These are phyloP conservation scores for Knufia petricola DNA, from an alignment of 2,329 filamentous ascomycete genomes.

Conservation along the genomic window DNA sequence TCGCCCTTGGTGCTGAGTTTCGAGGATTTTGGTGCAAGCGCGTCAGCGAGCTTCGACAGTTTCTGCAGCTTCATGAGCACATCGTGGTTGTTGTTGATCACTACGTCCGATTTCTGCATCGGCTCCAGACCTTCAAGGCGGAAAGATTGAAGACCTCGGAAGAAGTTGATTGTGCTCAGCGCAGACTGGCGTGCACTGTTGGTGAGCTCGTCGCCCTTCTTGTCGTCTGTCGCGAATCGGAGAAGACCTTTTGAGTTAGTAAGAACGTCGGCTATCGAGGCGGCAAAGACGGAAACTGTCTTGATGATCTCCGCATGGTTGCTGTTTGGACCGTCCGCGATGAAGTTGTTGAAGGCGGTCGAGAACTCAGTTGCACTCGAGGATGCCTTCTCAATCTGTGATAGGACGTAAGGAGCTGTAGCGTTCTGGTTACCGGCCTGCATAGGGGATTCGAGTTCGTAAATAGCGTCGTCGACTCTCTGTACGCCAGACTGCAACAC, in stretches of 20 bases:
- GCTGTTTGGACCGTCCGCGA: conserved; percentile 88
- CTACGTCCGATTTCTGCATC: conserved; percentile 88
- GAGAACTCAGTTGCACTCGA: conserved; percentile 94
- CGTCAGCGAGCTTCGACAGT: conserved; percentile 84
- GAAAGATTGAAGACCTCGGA: conserved; percentile 89
- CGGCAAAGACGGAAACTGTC: conserved; percentile 80
- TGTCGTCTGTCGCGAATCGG: conserved; percentile 87
- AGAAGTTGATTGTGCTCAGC: conserved; percentile 81
- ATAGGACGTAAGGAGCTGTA: conserved; percentile 85
- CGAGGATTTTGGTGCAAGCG: conserved; percentile 77
- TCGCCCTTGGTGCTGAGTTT: conserved; percentile 66
- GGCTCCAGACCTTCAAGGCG: conserved; percentile 82
- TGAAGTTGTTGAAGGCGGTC: conserved; percentile 96
- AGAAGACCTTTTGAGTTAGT: conserved; percentile 94
- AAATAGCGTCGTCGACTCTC: conserved; percentile 89
- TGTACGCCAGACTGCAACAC: conserved; percentile 88
- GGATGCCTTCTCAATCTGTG: conserved; percentile 93
- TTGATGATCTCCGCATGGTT: conserved; percentile 86
- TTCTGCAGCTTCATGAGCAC: conserved; percentile 90
- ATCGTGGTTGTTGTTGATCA: conserved; percentile 95
- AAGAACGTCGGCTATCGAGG: conserved; percentile 81
- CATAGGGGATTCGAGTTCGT: conserved; percentile 96
- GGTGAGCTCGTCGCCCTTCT: conserved; percentile 79
- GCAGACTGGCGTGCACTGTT: conserved; percentile 76
- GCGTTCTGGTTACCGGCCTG: conserved; percentile 98